Evolutionary conservation across 345 rosid species (phyloP).

Genomic region (Noccaea caerulescens): DNA sequence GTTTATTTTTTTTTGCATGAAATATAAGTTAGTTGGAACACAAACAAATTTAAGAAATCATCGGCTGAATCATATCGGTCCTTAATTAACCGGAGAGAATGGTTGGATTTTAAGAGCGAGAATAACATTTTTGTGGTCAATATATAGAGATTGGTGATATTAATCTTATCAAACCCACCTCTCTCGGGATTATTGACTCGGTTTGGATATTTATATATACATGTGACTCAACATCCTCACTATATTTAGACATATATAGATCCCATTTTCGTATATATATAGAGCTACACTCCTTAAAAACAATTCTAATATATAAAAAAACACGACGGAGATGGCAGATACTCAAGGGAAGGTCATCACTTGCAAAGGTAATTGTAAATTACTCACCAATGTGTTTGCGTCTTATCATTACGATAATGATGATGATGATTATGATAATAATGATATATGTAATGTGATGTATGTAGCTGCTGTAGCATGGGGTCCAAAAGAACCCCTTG

Average conservation of each 20-base stretch:
- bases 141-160: neutral
- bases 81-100: neutral
- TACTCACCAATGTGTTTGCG: neutral
- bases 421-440: neutral
- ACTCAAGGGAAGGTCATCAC: constrained; percentile 43
- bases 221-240: constrained; percentile 13
- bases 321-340: constrained; percentile 26
- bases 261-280: neutral
- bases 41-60: neutral
- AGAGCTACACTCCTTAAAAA: constrained; percentile 10
- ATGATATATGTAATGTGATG: neutral
- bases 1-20: constrained; percentile 17
- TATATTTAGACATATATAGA: constrained; percentile 16
- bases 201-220: constrained; percentile 19
- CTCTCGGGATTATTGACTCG: constrained; percentile 28
- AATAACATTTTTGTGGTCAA: neutral
- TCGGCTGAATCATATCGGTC: neutral
- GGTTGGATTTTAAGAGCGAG: neutral
- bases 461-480: constrained; percentile 62
- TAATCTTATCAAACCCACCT: constrained; percentile 26
- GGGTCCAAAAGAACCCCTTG: constrained; percentile 61
- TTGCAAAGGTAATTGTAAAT: constrained; percentile 40
- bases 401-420: constrained; percentile 8
- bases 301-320: neutral
- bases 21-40: constrained; percentile 23